A percentile compares a stretch with the other conserved stretches of the same genome.
Conservation (phyloP, 2,329 filamentous ascomycete genomes). For the Fusarium avenaceum region DNA sequence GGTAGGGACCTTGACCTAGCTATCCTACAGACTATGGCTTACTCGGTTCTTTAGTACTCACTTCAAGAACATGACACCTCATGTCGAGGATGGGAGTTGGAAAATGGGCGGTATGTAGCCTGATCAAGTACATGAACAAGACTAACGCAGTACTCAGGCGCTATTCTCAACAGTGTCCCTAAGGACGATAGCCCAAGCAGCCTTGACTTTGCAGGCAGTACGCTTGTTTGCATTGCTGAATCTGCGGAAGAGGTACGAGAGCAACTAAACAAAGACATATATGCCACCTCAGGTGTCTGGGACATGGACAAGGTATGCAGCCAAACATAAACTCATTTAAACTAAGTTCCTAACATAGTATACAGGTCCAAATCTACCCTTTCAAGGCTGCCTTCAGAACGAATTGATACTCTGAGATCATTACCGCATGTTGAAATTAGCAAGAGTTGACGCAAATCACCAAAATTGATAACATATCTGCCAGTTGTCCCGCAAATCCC, state of each 20-base stretch:
- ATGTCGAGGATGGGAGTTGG: conserved; percentile 67
- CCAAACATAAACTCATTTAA: background rate
- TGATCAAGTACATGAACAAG: background rate
- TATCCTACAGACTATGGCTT: conserved; percentile 4
- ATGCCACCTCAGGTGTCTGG: conserved; percentile 81
- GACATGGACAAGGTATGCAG: conserved; percentile 74
- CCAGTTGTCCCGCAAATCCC: conserved; percentile 10
- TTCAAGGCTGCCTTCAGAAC: conserved; percentile 60
- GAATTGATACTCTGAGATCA: conserved; percentile 19
- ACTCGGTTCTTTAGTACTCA: conserved; percentile 57
- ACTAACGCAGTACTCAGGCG: conserved; percentile 62
- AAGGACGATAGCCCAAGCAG: conserved; percentile 69
- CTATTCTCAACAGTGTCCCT: conserved; percentile 75
- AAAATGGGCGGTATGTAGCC: conserved; percentile 72
- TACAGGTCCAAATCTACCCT: conserved; percentile 65
- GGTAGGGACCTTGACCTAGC: conserved; percentile 56
- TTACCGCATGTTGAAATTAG: background rate
- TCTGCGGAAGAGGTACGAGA: conserved; percentile 78
- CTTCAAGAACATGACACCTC: conserved; percentile 67
- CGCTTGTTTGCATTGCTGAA: conserved; percentile 75
- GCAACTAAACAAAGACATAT: conserved; percentile 78
- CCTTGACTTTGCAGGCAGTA: conserved; percentile 80
- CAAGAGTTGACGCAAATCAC: background rate
- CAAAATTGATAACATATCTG: conserved; percentile 5
- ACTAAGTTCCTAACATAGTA: conserved; percentile 1